phyloP scores from a whole-genome alignment of 176 grass and related monocot genomes.

The Melocanna baccifera region DNA sequence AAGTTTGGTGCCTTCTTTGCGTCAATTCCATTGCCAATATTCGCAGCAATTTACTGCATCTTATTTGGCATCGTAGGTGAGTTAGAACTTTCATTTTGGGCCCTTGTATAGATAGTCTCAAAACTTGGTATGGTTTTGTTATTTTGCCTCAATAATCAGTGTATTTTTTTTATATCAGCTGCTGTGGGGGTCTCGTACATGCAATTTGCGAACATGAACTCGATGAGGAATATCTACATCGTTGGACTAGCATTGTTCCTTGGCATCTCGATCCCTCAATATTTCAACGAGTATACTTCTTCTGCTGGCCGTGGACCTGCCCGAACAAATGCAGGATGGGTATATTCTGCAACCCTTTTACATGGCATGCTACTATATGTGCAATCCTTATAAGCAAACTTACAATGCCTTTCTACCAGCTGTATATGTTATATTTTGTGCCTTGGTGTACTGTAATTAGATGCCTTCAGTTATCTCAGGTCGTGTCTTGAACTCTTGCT shows the following conservation, averaged over 20 bases:
- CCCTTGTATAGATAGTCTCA: background rate
- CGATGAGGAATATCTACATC: constrained; percentile 95
- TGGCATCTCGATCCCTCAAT: constrained; percentile 87
- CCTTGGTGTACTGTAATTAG: background rate
- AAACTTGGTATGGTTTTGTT: background rate
- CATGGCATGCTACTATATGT: background rate
- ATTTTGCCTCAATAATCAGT: constrained; percentile 17
- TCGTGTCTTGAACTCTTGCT: background rate
- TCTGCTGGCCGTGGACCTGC: constrained; percentile 65
- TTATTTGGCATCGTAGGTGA: constrained; percentile 93
- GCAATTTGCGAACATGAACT: constrained; percentile 92
- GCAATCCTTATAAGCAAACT: background rate
- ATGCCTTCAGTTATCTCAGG: background rate
- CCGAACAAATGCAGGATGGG: constrained; percentile 92
- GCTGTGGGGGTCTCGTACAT: constrained; percentile 87
- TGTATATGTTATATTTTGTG: background rate
- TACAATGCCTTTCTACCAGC: background rate
- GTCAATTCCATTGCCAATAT: constrained; percentile 91
- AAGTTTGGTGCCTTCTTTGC: constrained; percentile 99
- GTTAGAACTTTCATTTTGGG: background rate
- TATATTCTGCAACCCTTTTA: constrained; percentile 31
- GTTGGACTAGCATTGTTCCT: constrained; percentile 81
- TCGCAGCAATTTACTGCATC: constrained; percentile 87
- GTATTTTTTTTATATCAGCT: constrained; percentile 41
- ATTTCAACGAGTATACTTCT: constrained; percentile 75